These are phyloP conservation scores for Magnaporthales sp. DNA, from an alignment of 2,329 filamentous ascomycete genomes.

Conservation along the genomic window DNA sequence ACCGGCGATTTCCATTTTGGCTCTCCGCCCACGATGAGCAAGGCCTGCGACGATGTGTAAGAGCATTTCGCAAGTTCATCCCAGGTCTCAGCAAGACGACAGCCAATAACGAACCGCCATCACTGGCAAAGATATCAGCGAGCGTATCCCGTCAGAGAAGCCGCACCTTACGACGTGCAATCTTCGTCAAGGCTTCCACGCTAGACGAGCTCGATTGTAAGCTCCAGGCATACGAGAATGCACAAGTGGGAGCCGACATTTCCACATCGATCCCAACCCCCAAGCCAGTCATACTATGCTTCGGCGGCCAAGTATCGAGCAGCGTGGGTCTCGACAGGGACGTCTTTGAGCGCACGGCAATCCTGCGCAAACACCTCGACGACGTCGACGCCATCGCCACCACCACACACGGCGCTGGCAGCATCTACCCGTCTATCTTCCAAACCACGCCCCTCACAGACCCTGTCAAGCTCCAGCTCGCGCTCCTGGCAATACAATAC, in stretches of 20 bases:
- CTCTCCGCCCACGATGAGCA: constrained; percentile 7
- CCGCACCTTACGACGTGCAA: constrained; percentile 11
- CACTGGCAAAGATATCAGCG: constrained; percentile 23
- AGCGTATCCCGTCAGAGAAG: constrained; percentile 21
- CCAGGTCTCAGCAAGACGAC: not conserved
- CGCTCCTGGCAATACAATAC: constrained; percentile 30
- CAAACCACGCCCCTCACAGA: constrained; percentile 13
- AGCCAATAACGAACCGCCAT: not conserved
- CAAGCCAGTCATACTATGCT: constrained; percentile 25
- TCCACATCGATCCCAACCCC: not conserved
- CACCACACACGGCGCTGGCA: constrained; percentile 12
- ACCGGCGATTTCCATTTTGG: constrained; percentile 5
- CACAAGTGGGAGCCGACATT: not conserved
- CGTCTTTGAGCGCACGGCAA: constrained; percentile 17
- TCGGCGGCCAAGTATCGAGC: constrained; percentile 22
- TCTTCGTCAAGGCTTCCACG: constrained; percentile 19
- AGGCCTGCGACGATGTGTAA: not conserved
- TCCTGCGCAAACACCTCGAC: constrained; percentile 19
- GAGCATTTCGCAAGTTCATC: not conserved
- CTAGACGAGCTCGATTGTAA: constrained; percentile 16
- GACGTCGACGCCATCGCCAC: constrained; percentile 9
- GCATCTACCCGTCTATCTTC: constrained; percentile 25
- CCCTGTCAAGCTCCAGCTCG: constrained; percentile 24
- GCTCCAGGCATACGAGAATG: constrained; percentile 8
- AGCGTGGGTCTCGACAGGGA: constrained; percentile 20